Percentiles rank a stretch among this genome's conserved stretches.
These are phyloP conservation scores for Kluyveromyces starmeri DNA, from an alignment of 805 yeast species.

Conservation along the genomic window DNA sequence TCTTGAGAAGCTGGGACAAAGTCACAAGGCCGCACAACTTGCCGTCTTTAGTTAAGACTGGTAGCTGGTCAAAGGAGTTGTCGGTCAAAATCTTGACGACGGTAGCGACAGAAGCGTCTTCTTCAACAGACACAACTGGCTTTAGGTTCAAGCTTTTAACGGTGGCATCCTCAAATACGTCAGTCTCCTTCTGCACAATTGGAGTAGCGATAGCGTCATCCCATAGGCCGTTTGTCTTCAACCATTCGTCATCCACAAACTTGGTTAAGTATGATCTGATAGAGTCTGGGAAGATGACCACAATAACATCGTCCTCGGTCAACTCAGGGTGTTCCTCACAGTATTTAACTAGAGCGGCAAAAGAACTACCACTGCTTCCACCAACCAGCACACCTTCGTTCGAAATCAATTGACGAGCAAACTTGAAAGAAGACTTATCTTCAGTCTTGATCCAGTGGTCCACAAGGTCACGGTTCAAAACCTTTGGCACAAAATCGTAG, in stretches of 20 bases:
- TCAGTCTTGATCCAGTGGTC: slow-evolving; percentile 84
- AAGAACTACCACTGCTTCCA: slow-evolving; percentile 82
- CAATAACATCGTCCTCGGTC: slow-evolving; percentile 65
- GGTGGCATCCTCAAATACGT: slow-evolving; percentile 44
- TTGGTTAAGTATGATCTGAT: slow-evolving; percentile 80
- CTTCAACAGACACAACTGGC: slow-evolving; percentile 69
- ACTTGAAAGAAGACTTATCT: slow-evolving; percentile 68
- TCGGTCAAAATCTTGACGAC: slow-evolving; percentile 63
- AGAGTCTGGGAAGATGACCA: slow-evolving; percentile 78
- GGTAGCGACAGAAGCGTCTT: slow-evolving; percentile 47
- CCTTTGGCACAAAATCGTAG: slow-evolving; percentile 81
- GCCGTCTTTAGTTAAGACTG: slow-evolving; percentile 52
- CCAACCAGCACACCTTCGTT: slow-evolving; percentile 86
- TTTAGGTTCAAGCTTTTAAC: slow-evolving; percentile 64
- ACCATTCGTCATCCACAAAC: slow-evolving; percentile 88
- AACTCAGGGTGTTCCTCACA: slow-evolving; percentile 50
- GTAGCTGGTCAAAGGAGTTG: slow-evolving; percentile 79
- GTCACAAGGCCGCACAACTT: slow-evolving; percentile 71
- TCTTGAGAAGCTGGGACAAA: slow-evolving; percentile 59
- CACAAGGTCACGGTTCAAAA: slow-evolving; percentile 52
- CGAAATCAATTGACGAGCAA: slow-evolving; percentile 71
- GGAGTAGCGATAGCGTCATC: slow-evolving; percentile 38
- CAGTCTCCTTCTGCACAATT: slow-evolving; percentile 27
- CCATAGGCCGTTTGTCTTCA: slow-evolving; percentile 67
- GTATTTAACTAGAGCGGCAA: slow-evolving; percentile 67